Base-by-base conservation (phyloP, 345 rosid species). In the Syzygium grande region DNA sequence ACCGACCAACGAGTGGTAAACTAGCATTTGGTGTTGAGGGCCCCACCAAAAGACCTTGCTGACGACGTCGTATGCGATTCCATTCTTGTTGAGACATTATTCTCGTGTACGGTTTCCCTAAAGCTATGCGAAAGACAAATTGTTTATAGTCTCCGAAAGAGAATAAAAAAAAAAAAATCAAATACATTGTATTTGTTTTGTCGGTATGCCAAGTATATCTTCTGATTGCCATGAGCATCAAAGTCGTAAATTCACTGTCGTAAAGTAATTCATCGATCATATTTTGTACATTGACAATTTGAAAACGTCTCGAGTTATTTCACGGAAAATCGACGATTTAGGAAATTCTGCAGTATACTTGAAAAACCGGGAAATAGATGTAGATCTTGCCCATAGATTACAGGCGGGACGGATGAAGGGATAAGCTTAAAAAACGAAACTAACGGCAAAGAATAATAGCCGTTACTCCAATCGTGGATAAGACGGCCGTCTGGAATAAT, bases 381-480 rank as follows among this genome's bases (percentile, higher is more conserved):
- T 46, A 34, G 25, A 34, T 3, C 7, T 17, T 23, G 0, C 25
- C 79, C 23, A 17, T 16, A 65, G 22, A 0, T 2, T 0, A 4
- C 1, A 65, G 43, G 1, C 2, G 11, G 22, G 12, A 65, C 9
- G 8, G 22, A 68, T 17, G 25, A 68, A 19, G 22, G 41, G 3
- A 29, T 29, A 30, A 15, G 22, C 29, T 29, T 29, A 7, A 15
- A 15, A 65, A 30, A 15, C 2, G 0, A 30, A 29, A 65, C 22
- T 29, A 65, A 15, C 0, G 0, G 1, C 5, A 23, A 1, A 34
- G 16, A 0, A 16, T 0, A 52, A 19, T 15, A 7, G 22, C 10
- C 15, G 10, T 63, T 63, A 11, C 65, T 59, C 30, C 16, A 59
- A 59, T 27, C 11, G 65, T 25, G 21, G 16, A 29, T 29, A 29